Evolutionary conservation across 1,284 basidiomycete species (phyloP).

Genomic region (Hymenochaete sp.): DNA sequence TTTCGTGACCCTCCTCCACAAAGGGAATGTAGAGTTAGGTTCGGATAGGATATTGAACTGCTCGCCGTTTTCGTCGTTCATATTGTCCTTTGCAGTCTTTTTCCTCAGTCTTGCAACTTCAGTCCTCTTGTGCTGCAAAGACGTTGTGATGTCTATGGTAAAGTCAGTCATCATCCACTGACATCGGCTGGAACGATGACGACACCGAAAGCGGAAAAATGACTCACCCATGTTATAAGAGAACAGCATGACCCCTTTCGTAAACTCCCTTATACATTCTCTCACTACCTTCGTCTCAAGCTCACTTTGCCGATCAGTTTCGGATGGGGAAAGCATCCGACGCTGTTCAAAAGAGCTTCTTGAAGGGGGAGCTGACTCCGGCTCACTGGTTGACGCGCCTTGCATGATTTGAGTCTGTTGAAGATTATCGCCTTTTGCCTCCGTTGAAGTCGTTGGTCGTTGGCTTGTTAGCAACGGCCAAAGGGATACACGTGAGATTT

Average conservation of each 20-base stretch:
- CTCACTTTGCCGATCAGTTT: constrained; percentile 63
- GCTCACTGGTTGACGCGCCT: too few relatives aligned
- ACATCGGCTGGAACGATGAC: not conserved
- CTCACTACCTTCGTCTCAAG: constrained; percentile 71
- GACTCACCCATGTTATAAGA: constrained; percentile 64
- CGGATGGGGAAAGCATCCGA: too few relatives aligned
- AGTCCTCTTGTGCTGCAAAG: constrained; percentile 71
- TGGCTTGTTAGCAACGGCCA: constrained; percentile 52
- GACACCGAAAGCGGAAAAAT: not conserved
- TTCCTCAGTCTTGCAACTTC: constrained; percentile 42
- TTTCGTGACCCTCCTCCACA: constrained; percentile 77
- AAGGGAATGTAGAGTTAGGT: constrained; percentile 60
- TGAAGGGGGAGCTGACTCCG: too few relatives aligned
- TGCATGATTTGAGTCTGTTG: constrained; percentile 9
- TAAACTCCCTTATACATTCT: constrained; percentile 61
- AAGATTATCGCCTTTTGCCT: constrained; percentile 3
- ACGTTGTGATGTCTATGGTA: constrained; percentile 61
- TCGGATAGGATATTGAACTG: constrained; percentile 52
- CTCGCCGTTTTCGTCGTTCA: constrained; percentile 27
- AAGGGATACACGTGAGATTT: constrained; percentile 59
- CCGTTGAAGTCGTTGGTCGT: constrained; percentile 22
- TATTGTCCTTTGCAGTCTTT: constrained; percentile 18
- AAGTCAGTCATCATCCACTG: not conserved
- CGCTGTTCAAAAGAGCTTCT: too few relatives aligned
- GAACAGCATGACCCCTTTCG: constrained; percentile 76